These are phyloP conservation scores for Pestalotiopsis sp. DNA, from an alignment of 2,329 filamentous ascomycete species.

Conservation along the genomic window DNA sequence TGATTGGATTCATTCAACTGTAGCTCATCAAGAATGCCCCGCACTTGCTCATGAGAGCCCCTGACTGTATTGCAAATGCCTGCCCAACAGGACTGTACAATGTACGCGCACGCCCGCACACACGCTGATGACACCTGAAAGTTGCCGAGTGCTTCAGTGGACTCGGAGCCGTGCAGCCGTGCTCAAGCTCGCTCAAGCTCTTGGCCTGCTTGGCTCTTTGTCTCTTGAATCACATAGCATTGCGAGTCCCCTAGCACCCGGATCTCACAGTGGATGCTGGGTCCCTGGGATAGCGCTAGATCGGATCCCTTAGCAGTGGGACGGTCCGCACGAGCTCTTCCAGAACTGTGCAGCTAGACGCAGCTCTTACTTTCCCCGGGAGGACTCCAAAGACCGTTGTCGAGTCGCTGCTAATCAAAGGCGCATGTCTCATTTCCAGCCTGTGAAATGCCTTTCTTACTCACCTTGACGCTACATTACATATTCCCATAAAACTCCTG, in stretches of 20 bases:
- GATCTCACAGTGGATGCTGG: background rate
- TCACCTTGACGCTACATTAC: background rate
- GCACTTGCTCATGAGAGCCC: background rate
- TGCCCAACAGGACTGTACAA: background rate
- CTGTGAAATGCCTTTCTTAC: background rate
- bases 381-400: background rate
- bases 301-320: background rate
- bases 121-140: background rate
- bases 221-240: background rate
- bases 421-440: background rate
- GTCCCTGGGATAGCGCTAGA: background rate
- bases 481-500: background rate
- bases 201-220: background rate
- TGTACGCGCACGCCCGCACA: background rate
- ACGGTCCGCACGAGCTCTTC: constrained; percentile 3
- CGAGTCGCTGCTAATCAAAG: background rate
- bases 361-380: background rate
- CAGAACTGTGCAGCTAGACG: background rate
- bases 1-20: background rate
- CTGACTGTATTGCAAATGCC: background rate
- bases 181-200: background rate
- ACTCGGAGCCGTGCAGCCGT: background rate
- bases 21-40: background rate
- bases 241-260: background rate
- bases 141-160: too few species aligned